phyloP scores from a whole-genome alignment of 768 basidiomycete genomes.

The Pholiota molesta region DNA sequence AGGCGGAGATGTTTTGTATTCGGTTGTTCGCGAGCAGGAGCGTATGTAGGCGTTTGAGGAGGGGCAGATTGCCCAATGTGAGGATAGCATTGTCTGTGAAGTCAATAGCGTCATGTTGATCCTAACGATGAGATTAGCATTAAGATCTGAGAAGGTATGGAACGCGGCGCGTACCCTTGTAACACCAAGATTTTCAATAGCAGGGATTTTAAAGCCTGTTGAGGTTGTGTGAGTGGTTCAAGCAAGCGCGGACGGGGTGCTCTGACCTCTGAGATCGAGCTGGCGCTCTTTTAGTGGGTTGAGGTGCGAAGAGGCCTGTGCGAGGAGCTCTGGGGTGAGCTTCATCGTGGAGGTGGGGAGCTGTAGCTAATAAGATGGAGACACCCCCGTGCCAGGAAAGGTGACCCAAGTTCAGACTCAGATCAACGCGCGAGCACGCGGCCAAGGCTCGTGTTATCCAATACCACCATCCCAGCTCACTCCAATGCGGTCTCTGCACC shows the following conservation, averaged over 20 bases:
- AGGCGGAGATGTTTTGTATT: conserved; percentile 79
- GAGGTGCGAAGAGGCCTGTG: conserved; percentile 75
- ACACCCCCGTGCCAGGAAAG: conserved; percentile 24
- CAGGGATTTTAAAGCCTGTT: conserved; percentile 90
- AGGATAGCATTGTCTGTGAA: conserved; percentile 90
- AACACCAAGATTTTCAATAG: conserved; percentile 96
- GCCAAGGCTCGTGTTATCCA: conserved; percentile 11
- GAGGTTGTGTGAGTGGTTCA: conserved; percentile 27
- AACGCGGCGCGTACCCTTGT: conserved; percentile 62
- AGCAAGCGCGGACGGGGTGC: conserved; percentile 10
- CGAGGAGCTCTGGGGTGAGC: conserved; percentile 92
- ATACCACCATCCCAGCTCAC: conserved; percentile 8
- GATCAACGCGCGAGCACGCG: conserved; percentile 33
- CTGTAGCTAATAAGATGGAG: conserved; percentile 6
- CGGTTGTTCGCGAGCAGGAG: conserved; percentile 91
- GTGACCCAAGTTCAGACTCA: conserved; percentile 40
- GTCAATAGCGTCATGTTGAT: conserved; percentile 94
- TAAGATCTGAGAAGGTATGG: conserved; percentile 14
- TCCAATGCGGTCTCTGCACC: conserved; percentile 69
- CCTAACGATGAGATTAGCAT: conserved; percentile 43
- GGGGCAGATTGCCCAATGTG: conserved; percentile 81
- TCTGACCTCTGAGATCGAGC: conserved; percentile 85
- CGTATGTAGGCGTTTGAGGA: conserved; percentile 82
- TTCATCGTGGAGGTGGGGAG: conserved; percentile 60
- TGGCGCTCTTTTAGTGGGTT: conserved; percentile 89